Evolutionary conservation across 805 yeast genomes (phyloP).

Genomic region (Candida tibetensis): DNA sequence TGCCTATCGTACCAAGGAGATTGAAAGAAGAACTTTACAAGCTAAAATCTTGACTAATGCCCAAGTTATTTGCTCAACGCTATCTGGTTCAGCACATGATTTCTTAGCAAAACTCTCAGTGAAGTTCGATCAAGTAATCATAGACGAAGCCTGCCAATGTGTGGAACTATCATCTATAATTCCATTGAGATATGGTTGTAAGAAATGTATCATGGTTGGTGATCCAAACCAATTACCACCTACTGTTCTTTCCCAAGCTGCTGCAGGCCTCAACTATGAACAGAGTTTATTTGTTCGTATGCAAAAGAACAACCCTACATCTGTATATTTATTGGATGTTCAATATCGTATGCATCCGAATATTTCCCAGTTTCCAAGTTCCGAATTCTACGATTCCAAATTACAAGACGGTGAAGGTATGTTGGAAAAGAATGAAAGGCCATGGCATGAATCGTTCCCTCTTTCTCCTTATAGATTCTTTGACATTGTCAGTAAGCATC

Average conservation of each 20-base stretch:
- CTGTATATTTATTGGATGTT: constrained; percentile 75
- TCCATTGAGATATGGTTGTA: constrained; percentile 89
- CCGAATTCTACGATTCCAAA: constrained; percentile 70
- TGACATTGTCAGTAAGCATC: constrained; percentile 61
- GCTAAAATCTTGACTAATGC: constrained; percentile 68
- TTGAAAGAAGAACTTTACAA: constrained; percentile 73
- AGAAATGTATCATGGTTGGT: constrained; percentile 93
- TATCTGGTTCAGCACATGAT: constrained; percentile 94
- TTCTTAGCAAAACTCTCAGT: constrained; percentile 71
- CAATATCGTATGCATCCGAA: constrained; percentile 97
- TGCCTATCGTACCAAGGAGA: constrained; percentile 70
- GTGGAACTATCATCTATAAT: constrained; percentile 89
- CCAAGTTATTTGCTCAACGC: constrained; percentile 84
- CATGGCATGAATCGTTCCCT: constrained; percentile 66
- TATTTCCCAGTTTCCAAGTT: constrained; percentile 83
- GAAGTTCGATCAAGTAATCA: constrained; percentile 83
- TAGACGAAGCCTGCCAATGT: constrained; percentile 98
- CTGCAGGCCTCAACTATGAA: constrained; percentile 76
- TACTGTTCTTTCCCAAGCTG: constrained; percentile 86
- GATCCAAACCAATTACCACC: constrained; percentile 99
- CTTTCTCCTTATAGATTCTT: constrained; percentile 80
- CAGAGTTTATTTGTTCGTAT: constrained; percentile 92
- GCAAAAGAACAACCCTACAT: constrained; percentile 61
- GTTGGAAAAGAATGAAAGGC: constrained; percentile 53
- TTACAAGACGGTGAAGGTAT: constrained; percentile 79